phyloP scores from a whole-genome alignment of 2,329 filamentous ascomycete genomes.

The Elsinoe perseae region DNA sequence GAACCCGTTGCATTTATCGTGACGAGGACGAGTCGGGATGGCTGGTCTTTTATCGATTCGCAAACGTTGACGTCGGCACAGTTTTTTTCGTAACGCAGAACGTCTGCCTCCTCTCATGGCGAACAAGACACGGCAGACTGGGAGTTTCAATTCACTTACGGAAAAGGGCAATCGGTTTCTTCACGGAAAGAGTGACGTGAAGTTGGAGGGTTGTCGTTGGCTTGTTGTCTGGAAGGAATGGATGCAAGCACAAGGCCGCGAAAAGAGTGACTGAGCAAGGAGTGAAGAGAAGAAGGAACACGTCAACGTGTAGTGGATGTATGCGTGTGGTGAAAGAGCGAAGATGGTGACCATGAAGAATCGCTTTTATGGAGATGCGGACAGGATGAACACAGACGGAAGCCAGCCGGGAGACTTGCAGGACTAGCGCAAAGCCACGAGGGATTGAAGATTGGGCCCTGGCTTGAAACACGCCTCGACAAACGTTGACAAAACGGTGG shows the following conservation, averaged over 20 bases:
- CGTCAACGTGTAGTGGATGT: slow-evolving; percentile 17
- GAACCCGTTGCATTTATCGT: slow-evolving; percentile 16
- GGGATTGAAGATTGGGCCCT: slow-evolving; percentile 12
- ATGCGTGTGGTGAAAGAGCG: slow-evolving; percentile 13
- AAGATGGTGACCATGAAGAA: background rate
- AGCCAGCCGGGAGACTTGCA: slow-evolving; percentile 13
- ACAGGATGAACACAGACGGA: slow-evolving; percentile 14
- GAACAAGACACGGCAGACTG: slow-evolving; percentile 4
- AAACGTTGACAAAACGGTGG: slow-evolving; percentile 16
- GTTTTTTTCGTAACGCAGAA: slow-evolving; percentile 9
- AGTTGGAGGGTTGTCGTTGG: slow-evolving; percentile 6
- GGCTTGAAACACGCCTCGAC: slow-evolving; percentile 16
- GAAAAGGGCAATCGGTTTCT: slow-evolving; percentile 1
- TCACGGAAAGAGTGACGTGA: slow-evolving; percentile 13
- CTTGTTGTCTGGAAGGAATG: slow-evolving; percentile 15
- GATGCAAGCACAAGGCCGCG: slow-evolving; percentile 19
- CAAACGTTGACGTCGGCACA: background rate
- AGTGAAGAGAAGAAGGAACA: slow-evolving; percentile 17
- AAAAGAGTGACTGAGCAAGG: slow-evolving; percentile 21
- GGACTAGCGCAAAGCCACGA: slow-evolving; percentile 15
- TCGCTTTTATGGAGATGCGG: slow-evolving; percentile 9
- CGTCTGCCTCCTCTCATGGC: background rate
- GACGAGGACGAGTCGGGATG: slow-evolving; percentile 11
- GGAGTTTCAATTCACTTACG: slow-evolving; percentile 7
- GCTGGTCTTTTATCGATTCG: slow-evolving; percentile 18